Base-by-base conservation (phyloP, 2,329 filamentous ascomycete genomes). In the Penicillium brasilianum region DNA sequence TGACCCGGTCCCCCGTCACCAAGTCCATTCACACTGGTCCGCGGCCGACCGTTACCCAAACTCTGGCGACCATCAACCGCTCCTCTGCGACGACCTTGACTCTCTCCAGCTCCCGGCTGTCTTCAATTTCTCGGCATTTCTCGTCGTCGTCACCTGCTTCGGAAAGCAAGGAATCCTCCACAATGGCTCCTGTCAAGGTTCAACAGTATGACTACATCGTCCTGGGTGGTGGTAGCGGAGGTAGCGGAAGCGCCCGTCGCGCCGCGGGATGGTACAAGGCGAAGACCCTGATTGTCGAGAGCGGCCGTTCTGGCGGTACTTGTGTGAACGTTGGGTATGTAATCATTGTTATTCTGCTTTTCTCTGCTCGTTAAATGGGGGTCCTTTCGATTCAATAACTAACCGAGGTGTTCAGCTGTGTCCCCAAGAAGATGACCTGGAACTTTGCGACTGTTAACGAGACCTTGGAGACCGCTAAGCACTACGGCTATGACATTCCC, bases 141-240 rank as follows among this genome's bases (percentile, higher is more conserved):
- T 74, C 77, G 28, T 72, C 77, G 28, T 72, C 72, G 11, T 60
- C 73, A 14, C 49, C 55, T 4, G 34, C 44, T 30, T 32, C 54
- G 4, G 41, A 65, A n/a, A 59, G 64, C n/a, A 62, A 68, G 5
- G 36, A 49, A 18, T 46, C 64, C n/a, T 72, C 73, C 34, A 72
- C 63, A 57, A 83, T 83, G 81, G 77, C 81, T 61, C 81, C 82
- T 25, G 74, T 80, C 7, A 72, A 76, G 41, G 72, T 76, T 25
- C 78, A 81, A 62, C 77, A 80, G 59, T 85, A 83, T 69, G 83
- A 85, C 68, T 85, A 83, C 66, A 82, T 85, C 58, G 82, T 85
- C 59, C 79, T 85, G 66, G 83, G 83, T 59, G 83, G 83, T 66
- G 83, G 83, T 53, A 82, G 80, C 63, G 83, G 82, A 63, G 83